A percentile compares a stretch with the other conserved stretches of the same genome.
Evolutionary conservation across 1,284 basidiomycete genomes (phyloP).

Genomic region (Pseudozyma tsukubaensis): DNA sequence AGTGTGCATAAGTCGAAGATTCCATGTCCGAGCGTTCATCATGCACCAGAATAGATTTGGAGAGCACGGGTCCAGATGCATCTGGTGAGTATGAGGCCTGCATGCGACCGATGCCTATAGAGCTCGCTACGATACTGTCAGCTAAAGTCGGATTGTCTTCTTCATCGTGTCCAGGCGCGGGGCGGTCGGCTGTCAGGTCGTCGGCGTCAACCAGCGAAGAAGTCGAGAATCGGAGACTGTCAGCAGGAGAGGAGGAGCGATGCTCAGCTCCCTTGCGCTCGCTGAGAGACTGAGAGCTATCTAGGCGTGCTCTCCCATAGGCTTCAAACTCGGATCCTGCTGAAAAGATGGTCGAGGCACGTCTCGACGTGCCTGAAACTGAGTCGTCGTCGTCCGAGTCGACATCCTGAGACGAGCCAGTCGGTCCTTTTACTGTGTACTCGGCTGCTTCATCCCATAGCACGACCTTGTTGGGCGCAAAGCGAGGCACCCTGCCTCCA

Average conservation of each 20-base stretch:
- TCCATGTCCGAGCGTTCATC: neutral
- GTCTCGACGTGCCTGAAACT: slow-evolving; percentile 7
- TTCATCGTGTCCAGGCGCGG: neutral
- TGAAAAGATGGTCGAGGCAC: slow-evolving; percentile 57
- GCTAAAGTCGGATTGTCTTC: slow-evolving; percentile 2
- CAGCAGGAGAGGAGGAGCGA: slow-evolving; percentile 7
- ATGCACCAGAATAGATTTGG: neutral
- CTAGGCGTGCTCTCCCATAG: slow-evolving; percentile 11
- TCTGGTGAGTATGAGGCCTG: slow-evolving; percentile 10
- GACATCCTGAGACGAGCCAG: neutral
- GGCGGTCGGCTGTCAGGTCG: neutral
- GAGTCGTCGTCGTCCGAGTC: slow-evolving; percentile 29
- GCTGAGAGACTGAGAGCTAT: neutral
- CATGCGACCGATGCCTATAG: slow-evolving; percentile 43
- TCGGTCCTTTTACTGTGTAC: slow-evolving; percentile 7
- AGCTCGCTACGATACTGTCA: slow-evolving; percentile 29
- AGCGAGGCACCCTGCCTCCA: slow-evolving; percentile 59
- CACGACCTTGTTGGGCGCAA: slow-evolving; percentile 63
- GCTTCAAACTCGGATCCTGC: slow-evolving; percentile 49
- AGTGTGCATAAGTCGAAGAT: slow-evolving; percentile 14
- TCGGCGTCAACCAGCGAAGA: slow-evolving; percentile 19
- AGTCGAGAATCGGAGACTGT: slow-evolving; percentile 23
- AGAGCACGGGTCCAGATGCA: neutral
- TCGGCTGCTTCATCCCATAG: slow-evolving; percentile 62
- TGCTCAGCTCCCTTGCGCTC: too few species aligned